These are phyloP conservation scores for Linderniella brevidens DNA, from an alignment of 257 asterid genomes.

Conservation along the genomic window DNA sequence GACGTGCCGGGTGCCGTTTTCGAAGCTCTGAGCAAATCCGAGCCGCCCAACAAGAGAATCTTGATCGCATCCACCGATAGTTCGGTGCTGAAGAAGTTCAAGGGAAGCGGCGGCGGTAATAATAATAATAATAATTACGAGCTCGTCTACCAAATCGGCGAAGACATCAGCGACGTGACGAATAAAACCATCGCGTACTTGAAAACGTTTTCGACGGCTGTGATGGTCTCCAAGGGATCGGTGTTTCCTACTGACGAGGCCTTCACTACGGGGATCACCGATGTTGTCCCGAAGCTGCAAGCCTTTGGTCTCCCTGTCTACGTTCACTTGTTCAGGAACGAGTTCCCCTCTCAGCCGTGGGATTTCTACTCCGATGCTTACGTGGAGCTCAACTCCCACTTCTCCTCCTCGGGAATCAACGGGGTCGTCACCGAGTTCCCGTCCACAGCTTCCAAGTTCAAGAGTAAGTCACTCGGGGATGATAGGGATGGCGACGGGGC, in stretches of 20 bases:
- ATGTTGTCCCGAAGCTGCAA: constrained; percentile 39
- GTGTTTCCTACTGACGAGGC: constrained; percentile 25
- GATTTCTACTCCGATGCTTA: constrained; percentile 72
- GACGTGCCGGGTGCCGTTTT: constrained; percentile 47
- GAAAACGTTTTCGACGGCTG: constrained; percentile 46
- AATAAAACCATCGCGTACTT: constrained; percentile 50
- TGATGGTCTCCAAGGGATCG: constrained; percentile 35
- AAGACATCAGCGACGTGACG: constrained; percentile 31
- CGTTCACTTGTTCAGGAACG: constrained; percentile 48
- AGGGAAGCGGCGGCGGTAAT: constrained; percentile 16
- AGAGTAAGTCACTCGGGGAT: constrained; percentile 38
- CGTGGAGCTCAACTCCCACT: constrained; percentile 36
- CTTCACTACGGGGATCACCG: constrained; percentile 25
- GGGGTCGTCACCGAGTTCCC: constrained; percentile 66
- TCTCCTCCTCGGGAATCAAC: constrained; percentile 12
- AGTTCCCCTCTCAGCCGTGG: constrained; percentile 78
- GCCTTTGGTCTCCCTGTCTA: constrained; percentile 31
- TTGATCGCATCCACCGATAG: constrained; percentile 55
- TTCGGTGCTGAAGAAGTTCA: constrained; percentile 39
- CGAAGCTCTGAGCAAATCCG: constrained; percentile 30
- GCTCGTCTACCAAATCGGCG: constrained; percentile 42
- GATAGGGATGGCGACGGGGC: no score
- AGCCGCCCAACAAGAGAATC: constrained; percentile 35
- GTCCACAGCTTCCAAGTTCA: constrained; percentile 55
- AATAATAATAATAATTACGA: constrained; percentile 35